Evolutionary conservation across 2,329 filamentous ascomycete species (phyloP).

Genomic region (Fusarium brachygibbosum): DNA sequence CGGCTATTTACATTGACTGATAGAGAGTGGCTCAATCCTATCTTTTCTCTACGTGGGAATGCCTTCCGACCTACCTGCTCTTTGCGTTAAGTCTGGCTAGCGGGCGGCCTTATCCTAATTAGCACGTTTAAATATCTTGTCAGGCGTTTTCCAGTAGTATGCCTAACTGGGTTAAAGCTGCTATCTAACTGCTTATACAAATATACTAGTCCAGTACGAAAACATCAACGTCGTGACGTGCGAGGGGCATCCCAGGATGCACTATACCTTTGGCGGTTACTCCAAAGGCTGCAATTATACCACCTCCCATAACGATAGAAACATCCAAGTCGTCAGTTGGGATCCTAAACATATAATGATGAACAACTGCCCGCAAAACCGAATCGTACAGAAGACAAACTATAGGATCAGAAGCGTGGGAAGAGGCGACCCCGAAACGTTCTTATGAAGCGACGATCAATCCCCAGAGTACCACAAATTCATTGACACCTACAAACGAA

Average conservation of each 20-base stretch:
- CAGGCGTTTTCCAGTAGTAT: neutral
- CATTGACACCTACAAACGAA: neutral
- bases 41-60: neutral
- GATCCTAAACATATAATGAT: conserved; percentile 17
- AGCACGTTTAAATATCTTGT: conserved; percentile 5
- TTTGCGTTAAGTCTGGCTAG: conserved; percentile 18
- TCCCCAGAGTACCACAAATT: neutral
- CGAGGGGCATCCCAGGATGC: neutral
- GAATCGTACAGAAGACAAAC: conserved; percentile 5
- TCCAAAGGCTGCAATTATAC: neutral
- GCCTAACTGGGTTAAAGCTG: conserved; percentile 25
- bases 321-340: conserved; percentile 2
- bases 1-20: conserved; percentile 32
- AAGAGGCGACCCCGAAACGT: conserved; percentile 1
- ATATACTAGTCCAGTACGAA: conserved; percentile 23
- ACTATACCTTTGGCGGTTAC: fast-evolving
- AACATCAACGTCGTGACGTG: conserved; percentile 1
- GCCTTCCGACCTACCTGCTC: neutral
- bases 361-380: neutral
- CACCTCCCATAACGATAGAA: neutral
- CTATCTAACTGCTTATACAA: conserved; percentile 15
- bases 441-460: conserved; percentile 7
- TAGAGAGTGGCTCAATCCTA: conserved; percentile 11
- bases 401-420: neutral
- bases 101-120: conserved; percentile 17